phyloP scores from a whole-genome alignment of 805 yeast species.

The Saturnispora serradocipensis region DNA sequence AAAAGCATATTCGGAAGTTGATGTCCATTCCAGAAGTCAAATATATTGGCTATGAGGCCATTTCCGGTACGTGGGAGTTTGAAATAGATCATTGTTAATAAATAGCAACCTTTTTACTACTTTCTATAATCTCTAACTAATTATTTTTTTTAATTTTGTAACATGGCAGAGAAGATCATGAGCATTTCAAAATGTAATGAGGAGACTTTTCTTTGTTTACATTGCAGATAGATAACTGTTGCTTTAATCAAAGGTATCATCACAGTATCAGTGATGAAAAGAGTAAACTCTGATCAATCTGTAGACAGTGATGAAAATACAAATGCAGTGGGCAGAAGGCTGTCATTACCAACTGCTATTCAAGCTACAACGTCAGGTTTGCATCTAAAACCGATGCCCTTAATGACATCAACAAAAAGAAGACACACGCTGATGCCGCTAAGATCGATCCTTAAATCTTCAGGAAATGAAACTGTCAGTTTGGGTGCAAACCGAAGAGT shows the following conservation, averaged over 20 bases:
- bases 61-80: conserved; percentile 65
- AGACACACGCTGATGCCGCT: conserved; percentile 31
- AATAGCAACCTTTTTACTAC: background rate
- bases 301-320: background rate
- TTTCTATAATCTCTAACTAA: background rate
- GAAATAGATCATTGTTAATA: conserved; percentile 33
- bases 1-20: conserved; percentile 58
- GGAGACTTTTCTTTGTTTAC: conserved; percentile 1
- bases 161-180: background rate
- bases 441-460: conserved; percentile 32
- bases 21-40: conserved; percentile 48
- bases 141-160: background rate
- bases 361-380: background rate
- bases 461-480: conserved; percentile 27
- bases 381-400: background rate
- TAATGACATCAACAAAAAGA: conserved; percentile 13
- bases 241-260: too few species aligned
- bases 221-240: background rate
- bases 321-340: background rate
- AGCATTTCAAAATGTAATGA: background rate
- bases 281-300: background rate
- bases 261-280: background rate
- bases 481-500: conserved; percentile 43
- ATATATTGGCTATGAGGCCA: conserved; percentile 71
- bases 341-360: conserved; percentile 1